These are phyloP conservation scores for Penicillium decumbens DNA, from an alignment of 2,329 filamentous ascomycete genomes.

Conservation along the genomic window DNA sequence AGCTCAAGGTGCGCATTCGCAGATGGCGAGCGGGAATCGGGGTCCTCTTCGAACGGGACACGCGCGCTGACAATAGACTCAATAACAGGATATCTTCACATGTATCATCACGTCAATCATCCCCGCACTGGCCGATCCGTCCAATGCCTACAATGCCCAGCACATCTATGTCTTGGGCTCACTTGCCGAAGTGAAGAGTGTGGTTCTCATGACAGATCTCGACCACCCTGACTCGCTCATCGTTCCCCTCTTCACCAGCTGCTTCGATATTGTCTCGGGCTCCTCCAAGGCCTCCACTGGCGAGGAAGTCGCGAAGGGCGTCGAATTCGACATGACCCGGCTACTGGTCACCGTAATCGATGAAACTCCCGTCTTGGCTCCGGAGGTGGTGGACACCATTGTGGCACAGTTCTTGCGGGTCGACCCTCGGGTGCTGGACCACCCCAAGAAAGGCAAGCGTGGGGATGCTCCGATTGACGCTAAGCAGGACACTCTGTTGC, in stretches of 20 bases:
- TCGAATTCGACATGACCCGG: conserved; percentile 86
- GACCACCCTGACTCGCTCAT: conserved; percentile 75
- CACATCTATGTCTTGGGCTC: conserved; percentile 88
- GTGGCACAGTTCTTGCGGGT: conserved; percentile 93
- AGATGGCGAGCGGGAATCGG: neutral
- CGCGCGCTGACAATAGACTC: conserved; percentile 1
- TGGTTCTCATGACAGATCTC: conserved; percentile 84
- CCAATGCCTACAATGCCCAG: conserved; percentile 85
- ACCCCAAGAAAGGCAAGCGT: conserved; percentile 55
- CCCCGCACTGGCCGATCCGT: conserved; percentile 77
- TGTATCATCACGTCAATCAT: conserved; percentile 80
- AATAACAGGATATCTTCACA: conserved; percentile 77
- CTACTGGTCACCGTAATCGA: conserved; percentile 82
- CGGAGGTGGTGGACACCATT: conserved; percentile 82
- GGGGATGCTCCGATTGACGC: conserved; percentile 58
- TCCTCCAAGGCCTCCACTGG: conserved; percentile 69
- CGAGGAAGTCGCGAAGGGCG: conserved; percentile 84
- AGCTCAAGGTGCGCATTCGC: conserved; percentile 69
- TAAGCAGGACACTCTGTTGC: conserved; percentile 75
- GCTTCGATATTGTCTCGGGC: conserved; percentile 86
- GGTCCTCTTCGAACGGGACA: neutral
- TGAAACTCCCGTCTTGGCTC: conserved; percentile 71
- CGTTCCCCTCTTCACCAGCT: conserved; percentile 74
- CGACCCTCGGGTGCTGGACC: conserved; percentile 57
- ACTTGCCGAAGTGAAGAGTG: conserved; percentile 87